A percentile compares a stretch with the other conserved stretches of the same genome.
Conservation (phyloP, 192 early-diverging fungal genomes). For the Linnemannia hyalina region DNA sequence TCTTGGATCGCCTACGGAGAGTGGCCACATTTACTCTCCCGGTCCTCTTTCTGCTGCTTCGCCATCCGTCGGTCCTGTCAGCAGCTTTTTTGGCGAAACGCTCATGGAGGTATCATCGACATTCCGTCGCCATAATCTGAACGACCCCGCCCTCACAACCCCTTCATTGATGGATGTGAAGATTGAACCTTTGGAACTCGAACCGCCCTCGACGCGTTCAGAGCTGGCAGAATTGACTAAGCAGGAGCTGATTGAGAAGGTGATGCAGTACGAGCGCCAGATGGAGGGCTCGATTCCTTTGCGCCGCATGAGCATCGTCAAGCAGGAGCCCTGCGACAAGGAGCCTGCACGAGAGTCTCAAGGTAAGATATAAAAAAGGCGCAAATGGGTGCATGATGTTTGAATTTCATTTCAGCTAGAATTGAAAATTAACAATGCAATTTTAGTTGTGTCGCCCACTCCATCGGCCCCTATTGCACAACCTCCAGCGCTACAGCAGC, state of each 20-base stretch:
- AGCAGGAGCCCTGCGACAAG: slow-evolving; percentile 18
- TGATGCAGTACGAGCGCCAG: slow-evolving; percentile 59
- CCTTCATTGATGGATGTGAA: slow-evolving; percentile 19
- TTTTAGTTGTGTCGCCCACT: neutral
- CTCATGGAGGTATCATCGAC: slow-evolving; percentile 38
- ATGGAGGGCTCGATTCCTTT: slow-evolving; percentile 38
- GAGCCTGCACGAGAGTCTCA: slow-evolving; percentile 16
- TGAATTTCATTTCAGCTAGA: neutral
- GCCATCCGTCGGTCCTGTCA: slow-evolving; percentile 25
- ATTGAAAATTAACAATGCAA: neutral
- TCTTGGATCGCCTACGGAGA: slow-evolving; percentile 39
- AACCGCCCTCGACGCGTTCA: slow-evolving; percentile 36
- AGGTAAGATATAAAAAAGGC: neutral
- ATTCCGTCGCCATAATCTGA: slow-evolving; percentile 46
- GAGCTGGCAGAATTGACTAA: slow-evolving; percentile 46
- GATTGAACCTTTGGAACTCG: slow-evolving; percentile 20
- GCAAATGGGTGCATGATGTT: neutral
- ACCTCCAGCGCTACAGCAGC: slow-evolving; percentile 2
- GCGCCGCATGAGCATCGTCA: slow-evolving; percentile 31
- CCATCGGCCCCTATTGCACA: neutral
- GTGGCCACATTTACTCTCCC: slow-evolving; percentile 24
- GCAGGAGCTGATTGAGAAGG: slow-evolving; percentile 58
- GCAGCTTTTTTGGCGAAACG: slow-evolving; percentile 16
- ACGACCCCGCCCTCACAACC: slow-evolving; percentile 20
- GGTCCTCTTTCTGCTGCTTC: slow-evolving; percentile 51